phyloP scores from a whole-genome alignment of 768 basidiomycete genomes.

The Amyloporia xantha region DNA sequence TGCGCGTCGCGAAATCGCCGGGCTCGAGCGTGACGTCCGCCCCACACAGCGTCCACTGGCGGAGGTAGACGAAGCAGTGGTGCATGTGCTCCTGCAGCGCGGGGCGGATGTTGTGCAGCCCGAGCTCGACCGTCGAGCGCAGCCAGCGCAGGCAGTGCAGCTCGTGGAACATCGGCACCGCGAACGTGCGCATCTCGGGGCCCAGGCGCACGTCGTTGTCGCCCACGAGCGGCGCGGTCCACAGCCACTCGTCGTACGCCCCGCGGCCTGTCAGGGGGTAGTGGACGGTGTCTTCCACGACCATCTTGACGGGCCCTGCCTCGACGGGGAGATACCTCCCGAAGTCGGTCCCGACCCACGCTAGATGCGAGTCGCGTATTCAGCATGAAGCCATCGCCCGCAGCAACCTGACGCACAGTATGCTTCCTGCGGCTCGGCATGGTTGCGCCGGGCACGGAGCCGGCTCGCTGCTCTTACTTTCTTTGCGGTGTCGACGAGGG shows the following conservation, averaged over 20 bases:
- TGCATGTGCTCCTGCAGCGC: constrained; percentile 19
- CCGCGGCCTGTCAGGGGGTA: constrained; percentile 22
- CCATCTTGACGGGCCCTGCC: constrained; percentile 14
- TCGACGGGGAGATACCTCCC: constrained; percentile 19
- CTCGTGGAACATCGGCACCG: constrained; percentile 29
- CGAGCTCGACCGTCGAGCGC: constrained; percentile 18
- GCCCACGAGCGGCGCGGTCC: constrained; percentile 20
- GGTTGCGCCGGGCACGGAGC: not conserved
- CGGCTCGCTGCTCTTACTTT: not conserved
- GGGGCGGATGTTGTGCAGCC: not conserved
- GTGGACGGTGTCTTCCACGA: constrained; percentile 25
- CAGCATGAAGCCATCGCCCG: not conserved
- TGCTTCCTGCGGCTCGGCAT: not conserved
- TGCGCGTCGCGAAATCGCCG: constrained; percentile 12
- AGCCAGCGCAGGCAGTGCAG: constrained; percentile 28
- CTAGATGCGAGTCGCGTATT: constrained; percentile 8
- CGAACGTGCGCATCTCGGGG: constrained; percentile 26
- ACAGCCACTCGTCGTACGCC: constrained; percentile 23
- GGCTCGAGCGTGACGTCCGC: constrained; percentile 28
- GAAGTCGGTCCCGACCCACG: constrained; percentile 25
- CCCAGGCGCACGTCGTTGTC: constrained; percentile 25
- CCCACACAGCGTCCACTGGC: constrained; percentile 27
- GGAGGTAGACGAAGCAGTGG: constrained; percentile 28
- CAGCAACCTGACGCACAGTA: not conserved
- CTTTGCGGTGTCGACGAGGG: constrained; percentile 3